Evolutionary conservation across 1,284 basidiomycete species (phyloP).

Genomic region (Ceratorhiza oryzae-sativae): DNA sequence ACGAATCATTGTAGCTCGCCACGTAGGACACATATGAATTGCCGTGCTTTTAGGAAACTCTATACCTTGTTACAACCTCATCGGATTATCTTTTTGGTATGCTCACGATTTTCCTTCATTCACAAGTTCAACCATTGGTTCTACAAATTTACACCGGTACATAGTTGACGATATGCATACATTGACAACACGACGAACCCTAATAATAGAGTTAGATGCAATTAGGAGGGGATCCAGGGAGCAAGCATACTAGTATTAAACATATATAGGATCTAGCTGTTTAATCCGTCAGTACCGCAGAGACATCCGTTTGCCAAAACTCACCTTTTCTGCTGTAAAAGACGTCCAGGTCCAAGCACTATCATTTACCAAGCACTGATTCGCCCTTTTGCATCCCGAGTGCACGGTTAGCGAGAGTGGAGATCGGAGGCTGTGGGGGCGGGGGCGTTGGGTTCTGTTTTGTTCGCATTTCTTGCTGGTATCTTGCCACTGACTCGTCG

Average conservation of each 20-base stretch:
- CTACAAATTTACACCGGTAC: too few species aligned
- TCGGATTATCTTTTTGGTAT: too few species aligned
- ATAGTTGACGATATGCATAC: too few species aligned
- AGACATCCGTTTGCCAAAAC: background rate
- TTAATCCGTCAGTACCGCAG: background rate
- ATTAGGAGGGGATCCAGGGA: too few species aligned
- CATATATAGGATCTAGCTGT: background rate
- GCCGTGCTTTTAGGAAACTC: too few species aligned
- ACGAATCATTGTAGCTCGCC: too few species aligned
- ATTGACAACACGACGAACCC: too few species aligned
- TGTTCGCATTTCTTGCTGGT: conserved; percentile 20
- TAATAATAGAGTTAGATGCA: too few species aligned
- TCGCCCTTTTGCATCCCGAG: background rate
- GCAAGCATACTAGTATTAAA: background rate
- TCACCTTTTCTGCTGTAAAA: background rate
- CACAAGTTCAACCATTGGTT: too few species aligned
- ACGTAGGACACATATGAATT: too few species aligned
- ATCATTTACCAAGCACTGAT: conserved; percentile 21
- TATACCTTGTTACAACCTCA: too few species aligned
- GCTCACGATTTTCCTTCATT: too few species aligned
- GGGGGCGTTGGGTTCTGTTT: conserved; percentile 7
- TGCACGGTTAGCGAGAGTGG: background rate
- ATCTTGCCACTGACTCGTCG: conserved; percentile 33
- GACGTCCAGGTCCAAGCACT: background rate
- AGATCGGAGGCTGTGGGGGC: background rate